A percentile compares a stretch with the other conserved stretches of the same genome.
Conservation (phyloP, 306 rosid species). For the Fragaria nilgerrensis region DNA sequence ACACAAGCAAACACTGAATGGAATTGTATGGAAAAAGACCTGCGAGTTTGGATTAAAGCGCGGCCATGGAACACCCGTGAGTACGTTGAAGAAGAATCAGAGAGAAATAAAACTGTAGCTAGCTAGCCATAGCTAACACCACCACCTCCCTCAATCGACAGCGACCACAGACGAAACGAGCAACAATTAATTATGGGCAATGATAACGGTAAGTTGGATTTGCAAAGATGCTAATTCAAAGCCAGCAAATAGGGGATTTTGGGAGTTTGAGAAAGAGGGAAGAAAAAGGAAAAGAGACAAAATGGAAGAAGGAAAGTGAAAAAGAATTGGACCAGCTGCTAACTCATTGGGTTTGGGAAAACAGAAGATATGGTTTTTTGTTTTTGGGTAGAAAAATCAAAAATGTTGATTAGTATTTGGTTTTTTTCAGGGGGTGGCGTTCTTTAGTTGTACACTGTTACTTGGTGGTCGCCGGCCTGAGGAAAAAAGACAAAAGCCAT, state of each 20-base stretch:
- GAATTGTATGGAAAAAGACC: conserved; percentile 13
- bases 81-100: conserved; percentile 40
- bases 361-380: background rate
- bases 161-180: conserved; percentile 7
- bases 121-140: conserved; percentile 1
- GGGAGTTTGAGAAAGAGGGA: conserved; percentile 9
- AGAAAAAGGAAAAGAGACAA: conserved; percentile 34
- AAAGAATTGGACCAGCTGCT: background rate
- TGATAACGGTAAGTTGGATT: conserved; percentile 13
- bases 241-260: conserved; percentile 18
- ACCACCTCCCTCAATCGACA: conserved; percentile 7
- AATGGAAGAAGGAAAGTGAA: conserved; percentile 30
- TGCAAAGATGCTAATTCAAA: background rate
- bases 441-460: background rate
- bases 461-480: conserved; percentile 31
- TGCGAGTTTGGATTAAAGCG: conserved; percentile 28
- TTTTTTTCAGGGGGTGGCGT: background rate
- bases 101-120: background rate
- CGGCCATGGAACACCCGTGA: conserved; percentile 64
- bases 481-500: conserved; percentile 45
- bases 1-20: background rate
- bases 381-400: background rate
- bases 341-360: background rate
- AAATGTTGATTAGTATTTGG: background rate
- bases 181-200: background rate